phyloP scores from a whole-genome alignment of 2,329 filamentous ascomycete species.

The Camptophora hylomeconis region DNA sequence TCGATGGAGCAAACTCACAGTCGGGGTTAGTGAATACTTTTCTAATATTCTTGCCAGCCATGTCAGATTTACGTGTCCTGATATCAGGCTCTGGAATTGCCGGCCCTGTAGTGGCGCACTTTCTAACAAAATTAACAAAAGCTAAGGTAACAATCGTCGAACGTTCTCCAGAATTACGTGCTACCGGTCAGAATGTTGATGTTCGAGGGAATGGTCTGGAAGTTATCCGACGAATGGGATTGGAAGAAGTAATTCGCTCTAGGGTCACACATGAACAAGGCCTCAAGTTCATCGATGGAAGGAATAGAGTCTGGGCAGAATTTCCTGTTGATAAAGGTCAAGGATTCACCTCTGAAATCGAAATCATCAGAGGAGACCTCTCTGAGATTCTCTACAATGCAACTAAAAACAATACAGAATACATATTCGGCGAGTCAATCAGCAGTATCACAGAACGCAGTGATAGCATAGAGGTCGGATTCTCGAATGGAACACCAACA shows the following conservation, averaged over 20 bases:
- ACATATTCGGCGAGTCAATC: conserved; percentile 23
- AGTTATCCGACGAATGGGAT: conserved; percentile 39
- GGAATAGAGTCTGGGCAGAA: conserved; percentile 26
- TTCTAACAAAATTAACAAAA: conserved; percentile 3
- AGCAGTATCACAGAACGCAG: not conserved
- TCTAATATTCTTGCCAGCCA: too few species aligned
- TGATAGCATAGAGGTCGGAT: not conserved
- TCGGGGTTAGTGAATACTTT: too few species aligned
- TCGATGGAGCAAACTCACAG: too few species aligned
- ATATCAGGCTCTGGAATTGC: conserved; percentile 32
- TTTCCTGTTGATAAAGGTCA: conserved; percentile 25
- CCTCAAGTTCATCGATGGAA: conserved; percentile 25
- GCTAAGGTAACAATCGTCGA: conserved; percentile 17
- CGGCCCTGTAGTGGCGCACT: conserved; percentile 31
- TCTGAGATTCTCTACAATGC: conserved; percentile 36
- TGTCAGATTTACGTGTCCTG: too few species aligned
- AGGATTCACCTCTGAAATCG: conserved; percentile 41
- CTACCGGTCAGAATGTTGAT: conserved; percentile 41
- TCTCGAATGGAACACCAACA: conserved; percentile 10
- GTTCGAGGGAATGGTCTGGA: conserved; percentile 39
- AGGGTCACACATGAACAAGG: conserved; percentile 30
- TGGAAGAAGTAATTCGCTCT: conserved; percentile 29
- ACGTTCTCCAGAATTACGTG: conserved; percentile 28
- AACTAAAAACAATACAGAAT: conserved; percentile 18
- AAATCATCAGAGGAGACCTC: conserved; percentile 47